Percentiles rank a stretch among this genome's conserved stretches.
Evolutionary conservation across 2,329 filamentous ascomycete genomes (phyloP).

Genomic region (Rhinocladiella mackenziei): DNA sequence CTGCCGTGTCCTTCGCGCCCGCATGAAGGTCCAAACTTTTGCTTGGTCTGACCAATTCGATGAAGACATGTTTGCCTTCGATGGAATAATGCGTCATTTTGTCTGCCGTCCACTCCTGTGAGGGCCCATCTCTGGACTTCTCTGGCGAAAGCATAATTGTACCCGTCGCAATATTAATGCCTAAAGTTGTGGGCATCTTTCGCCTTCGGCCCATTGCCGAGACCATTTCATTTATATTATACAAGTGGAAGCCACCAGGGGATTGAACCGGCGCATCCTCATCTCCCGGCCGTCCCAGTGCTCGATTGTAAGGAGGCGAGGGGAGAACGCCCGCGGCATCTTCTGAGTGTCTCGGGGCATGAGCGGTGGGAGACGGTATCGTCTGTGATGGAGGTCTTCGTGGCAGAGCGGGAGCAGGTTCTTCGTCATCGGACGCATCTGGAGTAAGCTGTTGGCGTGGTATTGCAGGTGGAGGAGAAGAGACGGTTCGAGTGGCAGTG

Average conservation of each 20-base stretch:
- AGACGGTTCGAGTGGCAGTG: slow-evolving; percentile 32
- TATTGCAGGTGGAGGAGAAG: slow-evolving; percentile 39
- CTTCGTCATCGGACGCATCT: slow-evolving; percentile 65
- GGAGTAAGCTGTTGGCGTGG: slow-evolving; percentile 56
- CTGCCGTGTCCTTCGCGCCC: slow-evolving; percentile 91
- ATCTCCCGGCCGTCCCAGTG: slow-evolving; percentile 43
- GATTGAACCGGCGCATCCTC: slow-evolving; percentile 47
- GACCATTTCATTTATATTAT: slow-evolving; percentile 96
- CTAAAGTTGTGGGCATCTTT: slow-evolving; percentile 95
- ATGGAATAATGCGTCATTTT: slow-evolving; percentile 97
- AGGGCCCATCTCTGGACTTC: slow-evolving; percentile 73
- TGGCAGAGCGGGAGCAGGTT: slow-evolving; percentile 59
- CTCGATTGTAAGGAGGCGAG: slow-evolving; percentile 55
- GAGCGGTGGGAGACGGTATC: slow-evolving; percentile 36
- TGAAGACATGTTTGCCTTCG: slow-evolving; percentile 95
- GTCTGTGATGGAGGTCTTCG: slow-evolving; percentile 56
- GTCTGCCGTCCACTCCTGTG: slow-evolving; percentile 90
- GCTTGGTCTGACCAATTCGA: slow-evolving; percentile 86
- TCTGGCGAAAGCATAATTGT: slow-evolving; percentile 88
- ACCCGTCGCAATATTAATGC: slow-evolving; percentile 85
- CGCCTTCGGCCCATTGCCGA: slow-evolving; percentile 96
- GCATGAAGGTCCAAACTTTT: slow-evolving; percentile 97
- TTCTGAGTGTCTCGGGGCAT: slow-evolving; percentile 35
- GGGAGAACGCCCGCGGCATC: slow-evolving; percentile 46
- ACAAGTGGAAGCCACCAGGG: slow-evolving; percentile 83